These are phyloP conservation scores for Phalaenopsis equestris DNA, from an alignment of 106 monocot genomes.

Conservation along the genomic window DNA sequence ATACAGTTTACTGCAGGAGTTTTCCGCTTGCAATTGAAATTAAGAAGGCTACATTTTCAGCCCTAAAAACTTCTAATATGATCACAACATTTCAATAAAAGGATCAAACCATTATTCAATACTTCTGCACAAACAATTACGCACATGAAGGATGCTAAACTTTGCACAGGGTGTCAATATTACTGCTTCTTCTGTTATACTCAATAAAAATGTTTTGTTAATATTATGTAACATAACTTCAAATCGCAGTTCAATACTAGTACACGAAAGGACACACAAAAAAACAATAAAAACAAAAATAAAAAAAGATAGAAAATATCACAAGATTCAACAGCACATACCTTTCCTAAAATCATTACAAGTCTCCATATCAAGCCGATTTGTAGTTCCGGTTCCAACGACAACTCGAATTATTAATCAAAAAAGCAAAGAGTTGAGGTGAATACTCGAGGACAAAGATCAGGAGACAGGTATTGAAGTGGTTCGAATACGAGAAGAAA, in stretches of 20 bases:
- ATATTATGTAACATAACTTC: neutral
- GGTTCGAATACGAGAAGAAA: constrained; percentile 49
- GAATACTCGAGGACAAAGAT: constrained; percentile 75
- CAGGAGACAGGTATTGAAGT: constrained; percentile 82
- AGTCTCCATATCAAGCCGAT: constrained; percentile 6
- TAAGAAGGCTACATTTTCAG: too few relatives aligned
- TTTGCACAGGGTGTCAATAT: too few relatives aligned
- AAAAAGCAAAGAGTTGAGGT: constrained; percentile 40
- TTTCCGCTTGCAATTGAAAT: too few relatives aligned
- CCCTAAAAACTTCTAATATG: too few relatives aligned
- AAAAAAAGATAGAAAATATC: neutral
- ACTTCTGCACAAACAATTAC: too few relatives aligned
- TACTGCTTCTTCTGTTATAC: too few relatives aligned
- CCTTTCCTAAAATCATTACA: constrained; percentile 4
- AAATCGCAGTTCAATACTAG: neutral
- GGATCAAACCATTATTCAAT: too few relatives aligned
- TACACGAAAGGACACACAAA: neutral
- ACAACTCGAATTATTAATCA: constrained; percentile 8
- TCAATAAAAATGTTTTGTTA: too few relatives aligned
- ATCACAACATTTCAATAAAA: too few relatives aligned
- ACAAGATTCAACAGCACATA: neutral
- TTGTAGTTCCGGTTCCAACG: neutral
- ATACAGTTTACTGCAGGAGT: too few relatives aligned
- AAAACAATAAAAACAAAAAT: neutral
- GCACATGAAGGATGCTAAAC: too few relatives aligned